Evolutionary conservation across 257 asterid species (phyloP).

Genomic region (Rehmannia glutinosa): DNA sequence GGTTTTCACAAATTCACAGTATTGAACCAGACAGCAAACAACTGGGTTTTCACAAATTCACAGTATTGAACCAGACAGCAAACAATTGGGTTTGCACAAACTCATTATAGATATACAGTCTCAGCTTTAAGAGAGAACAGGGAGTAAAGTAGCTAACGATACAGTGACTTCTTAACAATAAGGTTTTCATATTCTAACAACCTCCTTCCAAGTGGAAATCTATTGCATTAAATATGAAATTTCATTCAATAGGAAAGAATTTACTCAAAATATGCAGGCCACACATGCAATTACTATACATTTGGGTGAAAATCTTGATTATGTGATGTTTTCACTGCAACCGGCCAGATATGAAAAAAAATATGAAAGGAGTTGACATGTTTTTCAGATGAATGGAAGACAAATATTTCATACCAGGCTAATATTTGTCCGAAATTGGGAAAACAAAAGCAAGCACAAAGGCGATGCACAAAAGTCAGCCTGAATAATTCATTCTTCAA

Average conservation of each 20-base stretch:
- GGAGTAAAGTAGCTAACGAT: background rate
- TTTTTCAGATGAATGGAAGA: background rate
- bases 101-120: too few species aligned
- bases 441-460: background rate
- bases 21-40: too few species aligned
- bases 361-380: too few species aligned
- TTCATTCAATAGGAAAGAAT: too few species aligned
- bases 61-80: too few species aligned
- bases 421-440: background rate
- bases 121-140: background rate
- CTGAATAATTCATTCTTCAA: background rate
- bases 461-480: background rate
- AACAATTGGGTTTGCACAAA: too few species aligned
- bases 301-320: too few species aligned
- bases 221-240: background rate
- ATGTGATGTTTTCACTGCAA: too few species aligned
- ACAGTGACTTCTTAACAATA: background rate
- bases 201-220: background rate
- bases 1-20: too few species aligned
- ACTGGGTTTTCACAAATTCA: too few species aligned
- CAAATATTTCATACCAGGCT: background rate
- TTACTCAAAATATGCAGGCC: background rate
- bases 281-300: background rate
- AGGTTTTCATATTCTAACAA: background rate
- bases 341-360: too few species aligned